Evolutionary conservation across 2,329 filamentous ascomycete species (phyloP), one percentile per base, ranked within the genome.

Genomic region (Diaporthe ampelina): DNA sequence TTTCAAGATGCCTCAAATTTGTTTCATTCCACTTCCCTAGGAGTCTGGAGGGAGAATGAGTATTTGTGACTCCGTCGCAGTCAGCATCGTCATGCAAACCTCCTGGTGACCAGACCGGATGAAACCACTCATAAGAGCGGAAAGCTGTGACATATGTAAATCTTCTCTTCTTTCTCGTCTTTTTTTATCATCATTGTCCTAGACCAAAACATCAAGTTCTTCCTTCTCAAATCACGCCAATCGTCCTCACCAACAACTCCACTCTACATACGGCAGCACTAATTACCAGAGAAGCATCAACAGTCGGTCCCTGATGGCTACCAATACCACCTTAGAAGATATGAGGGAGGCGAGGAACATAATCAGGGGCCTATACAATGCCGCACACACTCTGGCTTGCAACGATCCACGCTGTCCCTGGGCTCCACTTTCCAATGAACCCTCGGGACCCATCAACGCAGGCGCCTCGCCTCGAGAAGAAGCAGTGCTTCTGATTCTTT

Each of bases 41-140:
- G 1, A 4, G 15, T 9, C 37, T 26, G 24, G 37, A n/a, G 17
- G 58, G 8, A 45, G 21, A 1, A 37, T 40, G 54, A 24, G n/a
- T 59, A 19, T 50, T 40, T 13, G 19, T 71, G 56, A 71, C 69
- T 61, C 56, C 45, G 1, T 50, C 13, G 5, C n/a, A 71, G 8
- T 61, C 69, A 50, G 17, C 11, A 40, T 26, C 26, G n/a, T 54
- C 17, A n/a, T 11, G 17, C 56, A 48, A n/a, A 35, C 32, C n/a
- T 57, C 29, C 17, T 32, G 11, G 37, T 4, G 40, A 32, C 15
- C 17, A 13, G 32, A 8, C 11, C 24, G n/a, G 2, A 26, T 15
- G 3, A 6, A 29, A n/a, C 7, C 3, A 32, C 1, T 17, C 15
- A 54, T 15, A 54, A 54, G 7, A n/a, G 26, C 26, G 11, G 24